Conservation (phyloP, 2,329 filamentous ascomycete genomes). For the Xylariales sp. region DNA sequence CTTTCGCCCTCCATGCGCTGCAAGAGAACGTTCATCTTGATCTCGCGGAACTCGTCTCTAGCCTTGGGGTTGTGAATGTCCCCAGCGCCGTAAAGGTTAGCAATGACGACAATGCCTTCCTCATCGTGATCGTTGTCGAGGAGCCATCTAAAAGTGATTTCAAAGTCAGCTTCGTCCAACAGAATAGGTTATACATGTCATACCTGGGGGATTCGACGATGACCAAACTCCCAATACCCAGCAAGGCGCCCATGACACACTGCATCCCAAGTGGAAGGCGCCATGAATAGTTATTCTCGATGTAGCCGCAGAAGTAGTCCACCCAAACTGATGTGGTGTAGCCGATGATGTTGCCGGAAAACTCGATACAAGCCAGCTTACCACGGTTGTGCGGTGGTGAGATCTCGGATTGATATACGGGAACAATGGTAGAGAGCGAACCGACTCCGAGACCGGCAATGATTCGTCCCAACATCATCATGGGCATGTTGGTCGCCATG, state of each 20-base stretch:
- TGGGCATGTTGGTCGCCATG: constrained; percentile 73
- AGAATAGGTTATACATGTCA: constrained; percentile 14
- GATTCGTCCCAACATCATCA: constrained; percentile 84
- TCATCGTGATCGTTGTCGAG: constrained; percentile 97
- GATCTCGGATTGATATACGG: constrained; percentile 91
- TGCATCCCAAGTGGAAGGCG: constrained; percentile 86
- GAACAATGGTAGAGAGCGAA: constrained; percentile 85
- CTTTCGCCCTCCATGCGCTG: constrained; percentile 93
- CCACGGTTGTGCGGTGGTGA: constrained; percentile 95
- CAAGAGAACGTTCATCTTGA: constrained; percentile 95
- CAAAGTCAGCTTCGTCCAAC: constrained; percentile 2
- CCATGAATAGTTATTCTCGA: constrained; percentile 82
- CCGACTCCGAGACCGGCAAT: constrained; percentile 83
- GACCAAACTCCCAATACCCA: constrained; percentile 80
- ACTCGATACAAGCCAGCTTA: constrained; percentile 95
- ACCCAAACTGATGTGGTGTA: constrained; percentile 98
- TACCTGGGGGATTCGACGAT: constrained; percentile 96
- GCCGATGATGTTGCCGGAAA: constrained; percentile 92
- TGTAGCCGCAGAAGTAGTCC: constrained; percentile 93
- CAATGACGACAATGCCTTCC: constrained; percentile 96
- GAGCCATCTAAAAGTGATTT: constrained; percentile 66
- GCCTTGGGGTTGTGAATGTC: constrained; percentile 93
- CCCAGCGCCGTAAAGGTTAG: constrained; percentile 91
- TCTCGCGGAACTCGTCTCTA: constrained; percentile 93
- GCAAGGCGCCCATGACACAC: constrained; percentile 84